Evolutionary conservation across 1,284 basidiomycete species (phyloP).

Genomic region (Heterobasidion occidentale): DNA sequence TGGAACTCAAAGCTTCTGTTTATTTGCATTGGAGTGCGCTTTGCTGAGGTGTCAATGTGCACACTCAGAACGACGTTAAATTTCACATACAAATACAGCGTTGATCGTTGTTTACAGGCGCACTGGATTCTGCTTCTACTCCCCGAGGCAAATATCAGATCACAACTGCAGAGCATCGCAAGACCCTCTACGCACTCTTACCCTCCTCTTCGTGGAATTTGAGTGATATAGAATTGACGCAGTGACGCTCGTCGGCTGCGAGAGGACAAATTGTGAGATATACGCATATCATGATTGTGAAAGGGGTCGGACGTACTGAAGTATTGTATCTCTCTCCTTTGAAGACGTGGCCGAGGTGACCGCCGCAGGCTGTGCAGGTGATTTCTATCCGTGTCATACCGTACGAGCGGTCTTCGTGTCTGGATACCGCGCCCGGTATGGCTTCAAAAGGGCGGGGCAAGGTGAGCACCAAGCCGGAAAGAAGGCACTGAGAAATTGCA

Average conservation of each 20-base stretch:
- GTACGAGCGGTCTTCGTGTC: slow-evolving; percentile 51
- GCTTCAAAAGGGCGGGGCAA: slow-evolving; percentile 33
- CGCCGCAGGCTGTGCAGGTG: slow-evolving; percentile 78
- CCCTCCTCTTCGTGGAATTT: slow-evolving; percentile 57
- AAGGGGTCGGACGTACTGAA: slow-evolving; percentile 39
- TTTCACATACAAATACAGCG: too few relatives aligned
- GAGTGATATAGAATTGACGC: slow-evolving; percentile 86
- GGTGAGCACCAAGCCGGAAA: neutral
- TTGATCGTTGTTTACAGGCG: too few relatives aligned
- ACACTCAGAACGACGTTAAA: too few relatives aligned
- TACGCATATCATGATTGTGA: neutral
- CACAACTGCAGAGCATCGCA: neutral
- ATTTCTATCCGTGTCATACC: slow-evolving; percentile 70
- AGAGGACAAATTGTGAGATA: neutral
- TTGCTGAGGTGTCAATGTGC: too few relatives aligned
- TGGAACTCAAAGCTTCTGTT: too few relatives aligned
- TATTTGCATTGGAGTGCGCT: too few relatives aligned
- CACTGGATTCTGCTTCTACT: too few relatives aligned
- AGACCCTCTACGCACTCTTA: neutral
- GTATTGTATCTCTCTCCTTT: slow-evolving; percentile 78
- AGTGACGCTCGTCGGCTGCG: slow-evolving; percentile 78
- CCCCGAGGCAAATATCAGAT: too few relatives aligned
- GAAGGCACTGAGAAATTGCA: neutral
- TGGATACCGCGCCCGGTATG: slow-evolving; percentile 83
- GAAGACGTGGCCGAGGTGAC: slow-evolving; percentile 92